Evolutionary conservation across 495 filamentous ascomycete genomes (phyloP).

Genomic region (Glonium stellatum): DNA sequence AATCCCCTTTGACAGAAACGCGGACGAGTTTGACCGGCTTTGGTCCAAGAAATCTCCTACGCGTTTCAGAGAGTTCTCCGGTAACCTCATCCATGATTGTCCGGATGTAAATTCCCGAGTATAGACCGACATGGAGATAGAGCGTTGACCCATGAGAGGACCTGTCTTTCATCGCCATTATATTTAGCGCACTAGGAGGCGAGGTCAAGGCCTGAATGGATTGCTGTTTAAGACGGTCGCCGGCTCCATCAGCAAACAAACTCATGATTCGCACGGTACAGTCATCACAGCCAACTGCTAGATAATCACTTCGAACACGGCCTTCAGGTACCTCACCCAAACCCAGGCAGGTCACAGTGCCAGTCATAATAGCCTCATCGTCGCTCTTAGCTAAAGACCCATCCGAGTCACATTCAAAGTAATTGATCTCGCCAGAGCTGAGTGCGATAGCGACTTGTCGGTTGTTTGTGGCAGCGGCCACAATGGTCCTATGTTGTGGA

Average conservation of each 20-base stretch:
- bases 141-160: constrained; percentile 67
- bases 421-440: constrained; percentile 92
- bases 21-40: constrained; percentile 81
- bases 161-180: constrained; percentile 94
- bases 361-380: constrained; percentile 90
- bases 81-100: constrained; percentile 91
- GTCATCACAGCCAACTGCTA: constrained; percentile 95
- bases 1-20: constrained; percentile 73
- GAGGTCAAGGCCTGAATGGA: constrained; percentile 90
- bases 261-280: constrained; percentile 89
- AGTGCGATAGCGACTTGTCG: constrained; percentile 88
- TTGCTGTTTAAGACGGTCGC: constrained; percentile 63
- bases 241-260: constrained; percentile 77
- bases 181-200: constrained; percentile 79
- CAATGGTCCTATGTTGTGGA: constrained; percentile 87
- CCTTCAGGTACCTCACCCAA: constrained; percentile 92
- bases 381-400: constrained; percentile 89
- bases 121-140: constrained; percentile 90
- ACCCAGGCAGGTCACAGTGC: constrained; percentile 88
- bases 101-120: constrained; percentile 89
- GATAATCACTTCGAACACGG: constrained; percentile 72
- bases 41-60: constrained; percentile 87
- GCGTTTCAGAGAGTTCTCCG: constrained; percentile 87
- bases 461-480: constrained; percentile 91
- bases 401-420: constrained; percentile 94